These are phyloP conservation scores for Aspergillus melleus DNA, from an alignment of 2,329 filamentous ascomycete genomes.

Conservation along the genomic window DNA sequence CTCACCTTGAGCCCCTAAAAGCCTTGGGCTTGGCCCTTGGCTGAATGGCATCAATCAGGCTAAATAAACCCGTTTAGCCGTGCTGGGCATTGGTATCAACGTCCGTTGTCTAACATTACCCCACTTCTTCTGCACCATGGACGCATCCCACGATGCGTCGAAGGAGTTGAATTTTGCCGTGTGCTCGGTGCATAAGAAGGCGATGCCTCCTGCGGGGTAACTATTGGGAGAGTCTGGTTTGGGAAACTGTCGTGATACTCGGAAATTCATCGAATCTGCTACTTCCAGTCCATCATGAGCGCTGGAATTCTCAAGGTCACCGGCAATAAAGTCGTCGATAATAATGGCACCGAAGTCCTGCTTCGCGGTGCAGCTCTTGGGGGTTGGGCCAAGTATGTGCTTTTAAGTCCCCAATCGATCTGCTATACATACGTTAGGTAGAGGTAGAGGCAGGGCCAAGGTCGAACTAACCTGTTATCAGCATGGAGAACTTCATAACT, in stretches of 20 bases:
- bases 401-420: neutral
- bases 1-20: too few relatives aligned
- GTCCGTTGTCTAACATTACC: neutral
- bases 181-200: neutral
- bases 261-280: too few relatives aligned
- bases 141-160: neutral
- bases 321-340: slow-evolving; percentile 48
- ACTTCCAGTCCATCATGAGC: slow-evolving; percentile 22
- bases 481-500: slow-evolving; percentile 64
- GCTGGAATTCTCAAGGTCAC: slow-evolving; percentile 44
- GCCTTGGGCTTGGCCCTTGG: neutral
- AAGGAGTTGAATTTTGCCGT: neutral
- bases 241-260: too few relatives aligned
- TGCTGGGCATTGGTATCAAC: neutral
- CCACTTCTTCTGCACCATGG: neutral
- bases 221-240: too few relatives aligned
- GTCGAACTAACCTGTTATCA: too few relatives aligned
- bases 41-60: neutral
- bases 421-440: slow-evolving; percentile 11
- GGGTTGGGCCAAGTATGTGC: slow-evolving; percentile 45
- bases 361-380: slow-evolving; percentile 51
- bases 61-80: neutral
- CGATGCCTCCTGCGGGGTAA: too few relatives aligned
- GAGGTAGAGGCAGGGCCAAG: neutral
- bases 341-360: slow-evolving; percentile 46